Evolutionary conservation across 805 yeast species (phyloP).

Genomic region (Cyberlindnera samutprakarnensis): DNA sequence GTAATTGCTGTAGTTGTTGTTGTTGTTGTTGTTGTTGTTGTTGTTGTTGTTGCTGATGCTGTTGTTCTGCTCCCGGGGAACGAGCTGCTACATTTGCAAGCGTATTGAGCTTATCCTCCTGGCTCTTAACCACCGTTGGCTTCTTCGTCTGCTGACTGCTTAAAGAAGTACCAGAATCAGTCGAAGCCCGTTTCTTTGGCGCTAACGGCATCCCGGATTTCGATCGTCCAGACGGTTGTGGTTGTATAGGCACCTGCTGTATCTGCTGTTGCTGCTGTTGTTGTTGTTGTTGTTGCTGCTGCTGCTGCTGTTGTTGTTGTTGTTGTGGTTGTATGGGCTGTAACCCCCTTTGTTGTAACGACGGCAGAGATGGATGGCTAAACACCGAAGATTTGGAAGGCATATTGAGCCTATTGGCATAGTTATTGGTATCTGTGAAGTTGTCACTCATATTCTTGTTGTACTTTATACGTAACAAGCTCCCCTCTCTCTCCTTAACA

Average conservation of each 20-base stretch:
- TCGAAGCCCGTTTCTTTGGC: background rate
- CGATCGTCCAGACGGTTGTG: background rate
- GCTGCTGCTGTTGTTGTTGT: background rate
- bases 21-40: no score
- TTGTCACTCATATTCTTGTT: slow-evolving; percentile 22
- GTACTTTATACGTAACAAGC: no score
- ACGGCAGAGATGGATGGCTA: background rate
- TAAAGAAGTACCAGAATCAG: background rate
- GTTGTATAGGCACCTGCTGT: slow-evolving; percentile 5
- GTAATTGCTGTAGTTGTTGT: no score
- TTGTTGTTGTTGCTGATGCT: slow-evolving; percentile 3
- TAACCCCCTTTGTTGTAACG: background rate
- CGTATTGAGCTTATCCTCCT: slow-evolving; percentile 10
- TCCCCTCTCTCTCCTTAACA: background rate
- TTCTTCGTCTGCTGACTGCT: slow-evolving; percentile 1
- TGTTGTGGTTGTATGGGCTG: background rate
- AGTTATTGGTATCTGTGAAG: slow-evolving; percentile 23
- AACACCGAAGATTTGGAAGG: background rate
- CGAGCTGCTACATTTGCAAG: slow-evolving; percentile 11
- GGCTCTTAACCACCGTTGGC: slow-evolving; percentile 3
- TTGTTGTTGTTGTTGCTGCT: slow-evolving; percentile 2
- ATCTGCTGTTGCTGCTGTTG: slow-evolving; percentile 2
- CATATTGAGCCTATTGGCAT: slow-evolving; percentile 17
- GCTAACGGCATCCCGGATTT: background rate
- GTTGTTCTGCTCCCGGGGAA: slow-evolving; percentile 4